Evolutionary conservation across 2,329 filamentous ascomycete species (phyloP).

Genomic region (Macrophomina pseudophaseolina): DNA sequence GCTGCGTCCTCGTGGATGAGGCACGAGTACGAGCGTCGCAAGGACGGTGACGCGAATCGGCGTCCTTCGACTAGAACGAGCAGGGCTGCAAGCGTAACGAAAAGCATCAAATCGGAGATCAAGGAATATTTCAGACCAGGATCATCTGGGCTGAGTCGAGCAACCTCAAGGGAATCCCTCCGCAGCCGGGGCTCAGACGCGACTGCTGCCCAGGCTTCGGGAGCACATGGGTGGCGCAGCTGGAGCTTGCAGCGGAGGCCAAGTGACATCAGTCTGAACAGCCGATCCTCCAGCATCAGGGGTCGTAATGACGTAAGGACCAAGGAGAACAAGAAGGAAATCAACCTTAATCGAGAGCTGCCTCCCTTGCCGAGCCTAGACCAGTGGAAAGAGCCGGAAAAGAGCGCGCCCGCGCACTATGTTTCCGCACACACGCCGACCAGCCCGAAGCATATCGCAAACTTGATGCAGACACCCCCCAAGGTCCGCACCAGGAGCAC

Average conservation of each 20-base stretch:
- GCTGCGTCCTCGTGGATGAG: constrained; percentile 52
- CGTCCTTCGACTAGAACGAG: constrained; percentile 26
- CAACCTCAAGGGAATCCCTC: constrained; percentile 43
- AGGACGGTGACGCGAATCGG: constrained; percentile 33
- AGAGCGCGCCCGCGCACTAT: constrained; percentile 27
- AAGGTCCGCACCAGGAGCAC: constrained; percentile 12
- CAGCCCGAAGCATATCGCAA: constrained; percentile 28
- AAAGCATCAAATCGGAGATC: constrained; percentile 46
- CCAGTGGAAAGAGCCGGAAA: constrained; percentile 38
- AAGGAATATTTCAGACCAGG: constrained; percentile 51
- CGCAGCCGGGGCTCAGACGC: constrained; percentile 28
- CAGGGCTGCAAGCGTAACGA: constrained; percentile 42
- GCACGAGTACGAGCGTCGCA: constrained; percentile 48
- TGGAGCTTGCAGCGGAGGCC: constrained; percentile 44
- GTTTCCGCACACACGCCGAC: constrained; percentile 15
- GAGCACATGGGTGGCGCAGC: constrained; percentile 43
- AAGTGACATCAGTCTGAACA: constrained; percentile 39
- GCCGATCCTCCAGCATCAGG: constrained; percentile 21
- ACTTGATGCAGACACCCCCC: constrained; percentile 27
- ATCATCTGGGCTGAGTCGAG: constrained; percentile 37
- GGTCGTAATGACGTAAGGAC: constrained; percentile 33
- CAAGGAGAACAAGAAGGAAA: constrained; percentile 38
- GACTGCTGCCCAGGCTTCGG: constrained; percentile 27
- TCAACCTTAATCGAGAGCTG: constrained; percentile 55
- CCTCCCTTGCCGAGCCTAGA: constrained; percentile 55